A percentile compares a stretch with the other conserved stretches of the same genome.
Conservation (phyloP, 768 basidiomycete species). For the Lepiota venenata region DNA sequence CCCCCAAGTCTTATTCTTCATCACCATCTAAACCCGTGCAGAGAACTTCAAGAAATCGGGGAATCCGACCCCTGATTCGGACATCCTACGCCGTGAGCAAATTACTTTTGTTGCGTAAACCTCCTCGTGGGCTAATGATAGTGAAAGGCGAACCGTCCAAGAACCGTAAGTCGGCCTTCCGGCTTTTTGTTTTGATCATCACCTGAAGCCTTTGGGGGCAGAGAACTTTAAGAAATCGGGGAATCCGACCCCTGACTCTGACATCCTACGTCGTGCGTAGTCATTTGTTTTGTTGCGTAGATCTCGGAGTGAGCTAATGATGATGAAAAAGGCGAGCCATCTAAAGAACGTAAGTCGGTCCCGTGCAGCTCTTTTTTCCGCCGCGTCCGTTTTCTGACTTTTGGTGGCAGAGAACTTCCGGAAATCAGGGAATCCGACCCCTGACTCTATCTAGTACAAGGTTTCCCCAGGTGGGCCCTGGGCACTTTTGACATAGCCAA, state of each 20-base stretch:
- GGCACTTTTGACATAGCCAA: too few relatives aligned
- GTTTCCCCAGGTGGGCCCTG: too few relatives aligned
- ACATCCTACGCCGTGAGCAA: neutral
- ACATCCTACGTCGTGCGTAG: neutral
- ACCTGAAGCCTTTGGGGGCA: neutral
- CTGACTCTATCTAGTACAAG: neutral
- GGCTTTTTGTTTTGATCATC: too few relatives aligned
- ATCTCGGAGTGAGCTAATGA: too few relatives aligned
- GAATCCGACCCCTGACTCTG: neutral
- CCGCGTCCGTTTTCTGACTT: neutral
- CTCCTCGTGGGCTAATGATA: too few relatives aligned
- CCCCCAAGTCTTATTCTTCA: too few relatives aligned
- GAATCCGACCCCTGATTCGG: neutral
- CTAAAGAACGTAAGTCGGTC: too few relatives aligned
- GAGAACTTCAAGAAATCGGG: neutral
- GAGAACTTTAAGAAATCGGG: neutral
- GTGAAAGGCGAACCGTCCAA: too few relatives aligned
- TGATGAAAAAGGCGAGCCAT: too few relatives aligned
- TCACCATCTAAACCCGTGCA: neutral
- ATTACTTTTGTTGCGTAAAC: neutral
- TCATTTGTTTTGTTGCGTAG: neutral
- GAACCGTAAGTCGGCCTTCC: too few relatives aligned
- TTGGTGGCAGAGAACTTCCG: neutral
- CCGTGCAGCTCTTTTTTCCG: too few relatives aligned
- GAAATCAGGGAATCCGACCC: neutral